Evolutionary conservation across 2,329 filamentous ascomycete species (phyloP).

Genomic region (Penicillium sp.): DNA sequence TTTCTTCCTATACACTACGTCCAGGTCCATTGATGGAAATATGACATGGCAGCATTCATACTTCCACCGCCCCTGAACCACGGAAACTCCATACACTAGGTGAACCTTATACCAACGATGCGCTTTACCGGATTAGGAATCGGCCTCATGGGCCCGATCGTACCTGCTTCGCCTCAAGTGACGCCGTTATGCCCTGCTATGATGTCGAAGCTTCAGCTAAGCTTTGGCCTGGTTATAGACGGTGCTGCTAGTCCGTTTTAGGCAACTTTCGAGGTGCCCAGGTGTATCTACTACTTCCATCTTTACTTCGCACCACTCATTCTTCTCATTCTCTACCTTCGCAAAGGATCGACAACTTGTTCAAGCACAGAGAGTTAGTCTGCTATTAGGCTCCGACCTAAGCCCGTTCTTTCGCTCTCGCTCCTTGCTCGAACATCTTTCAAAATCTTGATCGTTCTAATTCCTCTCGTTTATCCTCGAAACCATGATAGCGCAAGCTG

Average conservation of each 20-base stretch:
- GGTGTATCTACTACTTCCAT: neutral
- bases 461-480: neutral
- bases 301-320: neutral
- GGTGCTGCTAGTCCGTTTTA: neutral
- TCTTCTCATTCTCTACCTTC: neutral
- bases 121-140: neutral
- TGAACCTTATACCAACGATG: neutral
- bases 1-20: neutral
- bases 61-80: neutral
- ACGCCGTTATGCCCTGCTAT: neutral
- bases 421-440: neutral
- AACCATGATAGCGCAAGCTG: neutral
- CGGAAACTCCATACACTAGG: neutral
- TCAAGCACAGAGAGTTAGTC: neutral
- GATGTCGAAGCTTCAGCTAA: neutral
- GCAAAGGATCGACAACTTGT: neutral
- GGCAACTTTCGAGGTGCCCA: neutral
- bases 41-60: neutral
- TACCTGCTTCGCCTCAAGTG: neutral
- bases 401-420: neutral
- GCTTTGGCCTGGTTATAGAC: too few species aligned
- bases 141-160: conserved; percentile 1
- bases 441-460: neutral
- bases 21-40: neutral
- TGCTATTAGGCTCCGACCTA: neutral